Percentiles rank a stretch among this genome's conserved stretches.
Conservation (phyloP, 2,329 filamentous ascomycete genomes). For the Coniosporium tulheliwenetii region DNA sequence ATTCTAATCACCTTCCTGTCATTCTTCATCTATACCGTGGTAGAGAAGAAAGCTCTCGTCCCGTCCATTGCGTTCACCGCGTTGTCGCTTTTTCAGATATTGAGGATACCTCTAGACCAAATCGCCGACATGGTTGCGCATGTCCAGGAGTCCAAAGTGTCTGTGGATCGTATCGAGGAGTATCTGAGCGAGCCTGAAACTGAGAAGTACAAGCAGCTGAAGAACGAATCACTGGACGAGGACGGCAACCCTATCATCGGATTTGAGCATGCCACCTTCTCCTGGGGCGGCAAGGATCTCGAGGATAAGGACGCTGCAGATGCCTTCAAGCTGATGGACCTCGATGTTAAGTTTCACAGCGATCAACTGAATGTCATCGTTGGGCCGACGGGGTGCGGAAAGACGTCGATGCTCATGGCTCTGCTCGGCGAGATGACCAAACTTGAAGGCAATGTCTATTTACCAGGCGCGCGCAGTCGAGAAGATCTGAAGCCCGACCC, state of each 20-base stretch:
- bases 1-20: constrained; percentile 93
- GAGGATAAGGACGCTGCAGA: constrained; percentile 43
- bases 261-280: constrained; percentile 70
- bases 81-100: constrained; percentile 85
- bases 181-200: constrained; percentile 91
- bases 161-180: constrained; percentile 88
- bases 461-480: constrained; percentile 73
- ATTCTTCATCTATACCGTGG: constrained; percentile 80
- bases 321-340: constrained; percentile 61
- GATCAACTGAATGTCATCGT: constrained; percentile 85
- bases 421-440: constrained; percentile 91
- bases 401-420: constrained; percentile 92
- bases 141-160: constrained; percentile 94
- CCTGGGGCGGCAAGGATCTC: constrained; percentile 56
- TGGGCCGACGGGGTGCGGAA: constrained; percentile 85
- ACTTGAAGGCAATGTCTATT: constrained; percentile 61
- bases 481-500: constrained; percentile 73
- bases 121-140: constrained; percentile 97
- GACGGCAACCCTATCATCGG: constrained; percentile 63
- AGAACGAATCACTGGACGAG: constrained; percentile 51
- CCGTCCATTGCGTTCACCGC: constrained; percentile 93
- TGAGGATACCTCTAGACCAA: constrained; percentile 86
- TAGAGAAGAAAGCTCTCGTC: constrained; percentile 78
- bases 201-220: constrained; percentile 80
- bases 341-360: constrained; percentile 69